Percentiles rank a stretch among this genome's conserved stretches.
Evolutionary conservation across 192 early-diverging fungal genomes (phyloP).

Genomic region (Backusella liffmaniae): DNA sequence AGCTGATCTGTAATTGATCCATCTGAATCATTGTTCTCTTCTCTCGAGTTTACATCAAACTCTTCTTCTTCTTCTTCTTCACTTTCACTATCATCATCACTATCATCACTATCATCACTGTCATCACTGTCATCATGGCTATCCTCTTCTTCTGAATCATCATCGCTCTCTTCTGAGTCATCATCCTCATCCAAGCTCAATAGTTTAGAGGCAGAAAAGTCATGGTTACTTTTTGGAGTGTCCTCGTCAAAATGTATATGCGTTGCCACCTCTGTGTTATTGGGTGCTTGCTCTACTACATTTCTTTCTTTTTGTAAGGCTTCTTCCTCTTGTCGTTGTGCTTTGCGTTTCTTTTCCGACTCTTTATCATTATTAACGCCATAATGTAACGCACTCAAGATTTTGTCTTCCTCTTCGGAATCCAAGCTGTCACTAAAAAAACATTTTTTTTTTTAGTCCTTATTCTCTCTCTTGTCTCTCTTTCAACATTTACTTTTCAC

Average conservation of each 20-base stretch:
- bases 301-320: not conserved
- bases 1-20: not conserved
- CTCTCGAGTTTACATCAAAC: not conserved
- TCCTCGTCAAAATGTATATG: not conserved
- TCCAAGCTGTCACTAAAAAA: conserved; percentile 10
- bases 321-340: not conserved
- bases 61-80: not conserved
- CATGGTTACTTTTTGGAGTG: not conserved
- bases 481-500: not conserved
- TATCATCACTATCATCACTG: not conserved
- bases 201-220: not conserved
- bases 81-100: no score
- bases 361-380: not conserved
- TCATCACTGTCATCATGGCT: not conserved
- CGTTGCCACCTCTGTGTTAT: not conserved
- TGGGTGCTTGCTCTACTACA: not conserved
- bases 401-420: conserved; percentile 2
- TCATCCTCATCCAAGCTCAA: not conserved
- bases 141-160: not conserved
- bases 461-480: not conserved
- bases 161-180: not conserved
- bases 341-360: not conserved
- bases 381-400: conserved; percentile 5
- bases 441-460: no score
- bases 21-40: not conserved